phyloP scores from a whole-genome alignment of 2,329 filamentous ascomycete genomes.

The Neofusicoccum sp. region DNA sequence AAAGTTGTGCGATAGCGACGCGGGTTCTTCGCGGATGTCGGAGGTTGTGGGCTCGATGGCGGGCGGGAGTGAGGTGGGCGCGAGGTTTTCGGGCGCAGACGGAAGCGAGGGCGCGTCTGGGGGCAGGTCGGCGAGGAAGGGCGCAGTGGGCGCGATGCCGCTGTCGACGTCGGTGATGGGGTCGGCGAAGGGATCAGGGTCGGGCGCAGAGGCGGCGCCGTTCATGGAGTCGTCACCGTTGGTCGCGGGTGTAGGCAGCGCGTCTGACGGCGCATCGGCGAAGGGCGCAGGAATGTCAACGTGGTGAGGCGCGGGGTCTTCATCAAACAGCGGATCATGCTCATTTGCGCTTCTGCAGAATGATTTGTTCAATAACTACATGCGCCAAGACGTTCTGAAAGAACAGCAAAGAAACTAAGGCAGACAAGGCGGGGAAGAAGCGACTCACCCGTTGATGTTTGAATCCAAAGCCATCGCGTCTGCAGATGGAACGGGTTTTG shows the following conservation, averaged over 20 bases:
- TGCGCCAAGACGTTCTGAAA: constrained; percentile 23
- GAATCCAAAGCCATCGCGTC: constrained; percentile 57
- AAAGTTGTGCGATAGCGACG: constrained; percentile 1
- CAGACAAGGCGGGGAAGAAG: constrained; percentile 29
- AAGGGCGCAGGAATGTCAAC: constrained; percentile 28
- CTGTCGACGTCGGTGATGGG: constrained; percentile 45
- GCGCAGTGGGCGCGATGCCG: constrained; percentile 47
- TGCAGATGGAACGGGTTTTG: constrained; percentile 51
- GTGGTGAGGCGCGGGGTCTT: constrained; percentile 29
- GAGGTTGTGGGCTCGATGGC: constrained; percentile 46
- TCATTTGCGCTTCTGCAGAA: constrained; percentile 25
- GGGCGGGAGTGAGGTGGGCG: constrained; percentile 36
- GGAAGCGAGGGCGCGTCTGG: constrained; percentile 42
- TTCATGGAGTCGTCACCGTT: constrained; percentile 35
- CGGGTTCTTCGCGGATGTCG: constrained; percentile 28
- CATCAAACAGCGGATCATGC: constrained; percentile 39
- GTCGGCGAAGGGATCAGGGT: constrained; percentile 36
- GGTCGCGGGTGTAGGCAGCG: constrained; percentile 23
- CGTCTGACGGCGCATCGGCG: constrained; percentile 23
- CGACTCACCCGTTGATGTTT: constrained; percentile 63
- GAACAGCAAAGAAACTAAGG: constrained; percentile 21
- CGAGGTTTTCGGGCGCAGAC: constrained; percentile 27
- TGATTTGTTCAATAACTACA: constrained; percentile 27
- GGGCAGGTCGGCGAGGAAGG: constrained; percentile 46
- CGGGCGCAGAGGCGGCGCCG: constrained; percentile 27